phyloP scores from a whole-genome alignment of 139 green algal genomes.

The Chlorella sp. region DNA sequence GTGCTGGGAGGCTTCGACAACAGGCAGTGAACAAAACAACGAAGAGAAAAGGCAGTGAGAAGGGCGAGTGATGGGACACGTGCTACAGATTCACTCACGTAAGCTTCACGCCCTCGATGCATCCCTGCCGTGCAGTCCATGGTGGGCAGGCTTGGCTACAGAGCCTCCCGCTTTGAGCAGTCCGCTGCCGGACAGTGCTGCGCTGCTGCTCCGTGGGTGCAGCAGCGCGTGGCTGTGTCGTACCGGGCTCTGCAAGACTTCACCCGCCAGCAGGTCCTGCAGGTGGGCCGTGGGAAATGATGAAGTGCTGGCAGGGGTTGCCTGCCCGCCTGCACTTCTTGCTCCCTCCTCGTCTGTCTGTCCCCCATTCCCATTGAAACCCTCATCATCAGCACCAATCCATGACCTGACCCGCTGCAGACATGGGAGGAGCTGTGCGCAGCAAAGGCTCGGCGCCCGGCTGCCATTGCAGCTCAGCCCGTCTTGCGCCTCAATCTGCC shows the following conservation, averaged over 20 bases:
- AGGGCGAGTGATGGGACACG: too few relatives aligned
- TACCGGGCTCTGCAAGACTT: background rate
- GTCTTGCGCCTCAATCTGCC: background rate
- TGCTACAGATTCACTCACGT: too few relatives aligned
- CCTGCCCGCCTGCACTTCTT: too few relatives aligned
- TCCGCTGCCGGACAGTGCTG: background rate
- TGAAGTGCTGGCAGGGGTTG: background rate
- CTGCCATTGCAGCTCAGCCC: background rate
- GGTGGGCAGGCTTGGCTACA: background rate
- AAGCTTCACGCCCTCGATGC: background rate
- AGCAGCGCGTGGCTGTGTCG: background rate
- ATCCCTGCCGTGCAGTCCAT: background rate
- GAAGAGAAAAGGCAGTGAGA: too few relatives aligned
- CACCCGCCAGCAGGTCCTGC: background rate
- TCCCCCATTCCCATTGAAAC: too few relatives aligned
- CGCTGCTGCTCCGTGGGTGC: background rate
- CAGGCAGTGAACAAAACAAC: too few relatives aligned
- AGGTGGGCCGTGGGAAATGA: background rate
- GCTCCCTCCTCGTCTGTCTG: background rate
- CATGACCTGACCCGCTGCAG: background rate
- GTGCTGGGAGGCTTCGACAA: background rate
- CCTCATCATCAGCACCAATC: background rate
- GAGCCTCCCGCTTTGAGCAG: background rate
- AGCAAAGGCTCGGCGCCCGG: background rate
- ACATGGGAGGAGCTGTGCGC: background rate